Conservation (phyloP, 202 grass and related monocot genomes). For the Setaria viridis region DNA sequence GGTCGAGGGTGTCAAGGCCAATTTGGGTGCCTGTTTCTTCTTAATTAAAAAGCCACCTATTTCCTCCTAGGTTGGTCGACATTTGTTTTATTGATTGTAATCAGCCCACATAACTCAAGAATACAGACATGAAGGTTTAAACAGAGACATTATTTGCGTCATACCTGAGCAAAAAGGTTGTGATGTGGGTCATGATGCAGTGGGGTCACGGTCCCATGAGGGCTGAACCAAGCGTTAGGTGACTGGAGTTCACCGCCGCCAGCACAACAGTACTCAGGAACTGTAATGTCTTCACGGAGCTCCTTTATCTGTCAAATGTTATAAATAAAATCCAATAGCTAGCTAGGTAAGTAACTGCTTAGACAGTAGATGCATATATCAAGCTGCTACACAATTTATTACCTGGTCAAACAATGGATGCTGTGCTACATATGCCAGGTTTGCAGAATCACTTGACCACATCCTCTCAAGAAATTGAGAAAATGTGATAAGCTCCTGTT, state of each 20-base stretch:
- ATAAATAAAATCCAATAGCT: conserved; percentile 30
- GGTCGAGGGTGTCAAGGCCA: not conserved
- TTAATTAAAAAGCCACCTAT: not conserved
- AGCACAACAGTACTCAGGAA: conserved; percentile 90
- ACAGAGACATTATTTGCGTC: conserved; percentile 2
- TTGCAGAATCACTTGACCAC: conserved; percentile 60
- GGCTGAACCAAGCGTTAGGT: conserved; percentile 87
- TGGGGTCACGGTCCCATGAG: conserved; percentile 77
- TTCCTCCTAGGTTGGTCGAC: not conserved
- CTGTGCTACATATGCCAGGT: conserved; percentile 74
- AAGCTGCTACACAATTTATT: conserved; percentile 14
- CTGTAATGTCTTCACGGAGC: conserved; percentile 73
- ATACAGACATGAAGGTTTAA: not conserved
- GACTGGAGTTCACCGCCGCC: conserved; percentile 79
- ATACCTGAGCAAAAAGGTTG: conserved; percentile 95
- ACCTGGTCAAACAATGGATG: conserved; percentile 98
- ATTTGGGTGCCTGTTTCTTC: not conserved
- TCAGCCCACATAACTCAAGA: conserved; percentile 3
- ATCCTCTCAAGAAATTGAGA: conserved; percentile 84
- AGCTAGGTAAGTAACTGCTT: conserved; percentile 15
- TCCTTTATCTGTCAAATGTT: conserved; percentile 72
- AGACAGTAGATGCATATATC: conserved; percentile 6
- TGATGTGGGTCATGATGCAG: conserved; percentile 86
- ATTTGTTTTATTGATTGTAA: not conserved
- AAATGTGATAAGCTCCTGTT: conserved; percentile 87